Conservation (phyloP, 495 filamentous ascomycete species). For the Penicillium taxi region DNA sequence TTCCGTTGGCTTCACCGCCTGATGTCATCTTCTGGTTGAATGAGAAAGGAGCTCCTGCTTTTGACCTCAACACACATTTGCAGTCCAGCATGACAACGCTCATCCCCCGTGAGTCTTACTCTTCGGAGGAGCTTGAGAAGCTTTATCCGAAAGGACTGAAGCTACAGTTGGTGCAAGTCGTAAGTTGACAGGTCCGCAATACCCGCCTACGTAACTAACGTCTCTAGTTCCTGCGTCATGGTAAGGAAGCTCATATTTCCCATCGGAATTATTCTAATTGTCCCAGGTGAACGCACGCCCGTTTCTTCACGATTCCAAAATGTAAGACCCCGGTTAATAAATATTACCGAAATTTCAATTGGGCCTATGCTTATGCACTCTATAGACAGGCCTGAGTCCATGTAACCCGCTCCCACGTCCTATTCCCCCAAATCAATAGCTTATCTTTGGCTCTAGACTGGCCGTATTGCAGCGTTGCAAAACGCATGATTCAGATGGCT, state of each 20-base stretch:
- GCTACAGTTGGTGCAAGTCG: conserved; percentile 82
- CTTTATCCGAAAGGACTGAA: conserved; percentile 77
- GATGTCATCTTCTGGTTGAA: conserved; percentile 5
- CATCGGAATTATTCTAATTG: conserved; percentile 7
- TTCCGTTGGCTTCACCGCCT: no score
- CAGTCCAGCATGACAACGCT: conserved; percentile 87
- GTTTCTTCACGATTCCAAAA: conserved; percentile 83
- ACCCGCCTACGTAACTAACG: conserved; percentile 9
- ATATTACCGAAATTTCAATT: background rate
- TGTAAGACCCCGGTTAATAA: conserved; percentile 30
- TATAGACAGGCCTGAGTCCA: conserved; percentile 61
- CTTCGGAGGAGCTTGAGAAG: conserved; percentile 64
- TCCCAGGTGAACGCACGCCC: conserved; percentile 68
- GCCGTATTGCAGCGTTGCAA: conserved; percentile 82
- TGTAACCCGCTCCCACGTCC: conserved; percentile 39
- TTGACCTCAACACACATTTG: no score
- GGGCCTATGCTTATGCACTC: conserved; percentile 16
- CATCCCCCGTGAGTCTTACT: conserved; percentile 66
- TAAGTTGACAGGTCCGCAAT: conserved; percentile 26
- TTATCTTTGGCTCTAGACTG: conserved; percentile 49
- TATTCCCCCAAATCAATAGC: background rate
- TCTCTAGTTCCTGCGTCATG: conserved; percentile 70
- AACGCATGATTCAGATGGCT: conserved; percentile 62
- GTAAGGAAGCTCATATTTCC: conserved; percentile 29
- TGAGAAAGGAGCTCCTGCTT: conserved; percentile 4